Conservation (phyloP, 768 basidiomycete genomes). For the Trametes coccinea region DNA sequence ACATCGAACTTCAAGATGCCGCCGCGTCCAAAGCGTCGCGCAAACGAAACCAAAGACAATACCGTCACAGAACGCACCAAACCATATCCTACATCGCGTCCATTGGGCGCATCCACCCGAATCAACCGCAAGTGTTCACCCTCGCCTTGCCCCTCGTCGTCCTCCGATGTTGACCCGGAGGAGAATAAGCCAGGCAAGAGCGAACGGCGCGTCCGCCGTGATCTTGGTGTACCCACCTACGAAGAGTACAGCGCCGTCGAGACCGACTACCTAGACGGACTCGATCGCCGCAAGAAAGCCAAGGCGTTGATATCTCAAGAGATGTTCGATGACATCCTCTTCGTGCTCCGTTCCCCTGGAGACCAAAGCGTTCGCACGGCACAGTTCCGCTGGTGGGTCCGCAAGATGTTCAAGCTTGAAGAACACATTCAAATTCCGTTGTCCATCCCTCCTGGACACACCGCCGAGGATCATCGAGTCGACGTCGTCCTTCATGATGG, state of each 20-base stretch:
- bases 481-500: constrained; percentile 66
- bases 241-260: constrained; percentile 62
- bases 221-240: constrained; percentile 61
- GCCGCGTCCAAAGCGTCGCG: not conserved
- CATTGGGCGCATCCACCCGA: not conserved
- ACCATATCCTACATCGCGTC: not conserved
- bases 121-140: not conserved
- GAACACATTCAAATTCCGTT: constrained; percentile 6
- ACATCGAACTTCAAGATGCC: not conserved
- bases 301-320: constrained; percentile 74
- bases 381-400: constrained; percentile 82
- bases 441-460: not conserved
- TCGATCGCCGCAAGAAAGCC: constrained; percentile 57
- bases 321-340: constrained; percentile 73
- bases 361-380: constrained; percentile 49
- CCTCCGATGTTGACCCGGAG: not conserved
- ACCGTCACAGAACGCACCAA: not conserved
- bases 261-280: constrained; percentile 53
- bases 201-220: not conserved
- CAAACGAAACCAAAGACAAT: not conserved
- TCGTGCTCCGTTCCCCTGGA: constrained; percentile 57
- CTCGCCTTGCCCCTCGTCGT: not conserved
- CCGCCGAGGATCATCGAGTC: constrained; percentile 13
- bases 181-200: not conserved
- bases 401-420: constrained; percentile 70